Base-by-base conservation (phyloP, 129 eudicot genomes). In the Logfia minima region DNA sequence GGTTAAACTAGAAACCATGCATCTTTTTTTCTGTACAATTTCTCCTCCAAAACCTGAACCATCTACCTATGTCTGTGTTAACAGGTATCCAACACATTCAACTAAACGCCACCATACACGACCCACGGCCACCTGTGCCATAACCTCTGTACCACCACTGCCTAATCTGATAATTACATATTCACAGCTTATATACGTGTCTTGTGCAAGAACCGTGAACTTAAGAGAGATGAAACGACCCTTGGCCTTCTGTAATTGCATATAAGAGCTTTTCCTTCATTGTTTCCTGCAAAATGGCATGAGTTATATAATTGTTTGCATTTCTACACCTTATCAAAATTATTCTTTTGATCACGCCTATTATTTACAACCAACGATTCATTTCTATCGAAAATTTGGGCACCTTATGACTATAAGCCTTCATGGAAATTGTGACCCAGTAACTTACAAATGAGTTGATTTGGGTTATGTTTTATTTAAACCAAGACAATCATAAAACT, bases 241-340 rank as follows among this genome's bases (percentile, higher is more conserved):
- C 97, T 80, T 93, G 98, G 66, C 98, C 98, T 79, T 93, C 98
- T 13, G 86, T 86, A 81, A 90, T 93, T 39, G 98, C 98, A 60
- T 87, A 93, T 19, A 89, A 79, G 34, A 93, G 86, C 88, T 93
- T 93, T 77, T 93, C 96, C 83, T 87, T 89, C 98, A 93, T 88
- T 24, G 35, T 85, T 77, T 87, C 93, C 98, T 93, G 93, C 81
- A 81, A 70, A 59, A 58, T 8, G 11, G 45, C 68, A 61, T 13
- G 4, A 10, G 18, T 79, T 23, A 61, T 37, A 10, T 3, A 22
- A 43, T 11, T 60, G 23, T 55, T 37, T 37, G 24, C 3, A 19
- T 68, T 77, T 52, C 14, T 10, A 68, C 7, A 59, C 14, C 13
- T 58, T 37, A 22, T 21, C 24, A 37, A 7, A 18, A 18, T 16